Evolutionary conservation across 2,329 filamentous ascomycete genomes (phyloP), one percentile per base, ranked within the genome.

Genomic region (Chalaropsis ovoidea): DNA sequence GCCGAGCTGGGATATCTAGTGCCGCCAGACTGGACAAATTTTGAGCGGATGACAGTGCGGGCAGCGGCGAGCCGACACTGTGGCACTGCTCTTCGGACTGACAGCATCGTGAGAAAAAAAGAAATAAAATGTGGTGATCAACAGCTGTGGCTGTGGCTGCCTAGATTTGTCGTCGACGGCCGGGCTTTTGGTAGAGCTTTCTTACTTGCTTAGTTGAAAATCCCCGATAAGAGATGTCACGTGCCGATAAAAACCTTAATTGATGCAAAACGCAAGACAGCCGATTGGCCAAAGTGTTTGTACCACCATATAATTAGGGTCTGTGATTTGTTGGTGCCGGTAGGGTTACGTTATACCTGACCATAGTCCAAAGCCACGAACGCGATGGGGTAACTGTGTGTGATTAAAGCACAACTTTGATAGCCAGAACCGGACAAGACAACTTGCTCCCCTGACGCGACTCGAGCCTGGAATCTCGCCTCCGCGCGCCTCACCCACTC

Each of bases 401-500:
- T 13, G 43, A 63, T 35, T 35, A 17, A 56, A 45, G 31, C 43
- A 45, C 52, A 65, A 56, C 62, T 63, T 63, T 62, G 43, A 52
- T 52, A 39, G n/a, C 15, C 24, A n/a, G n/a, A 31, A 39, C 27
- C 15, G 24, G 27, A 22, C n/a, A 22, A 15, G 47, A 22, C 6
- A 7, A n/a, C 19, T 11, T 3, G 47, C 10, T 39, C 31, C 54
- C 54, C 31, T 8, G n/a, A 19, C 43, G n/a, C n/a, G 43, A n/a
- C 3, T 47, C 3, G 61, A n/a, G 49, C 41, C 56, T 49, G 31
- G 27, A 47, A 31, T 58, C 24, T 58, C 52, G 56, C 42, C 43
- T 3, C 31, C 19, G 17, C 41, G 45, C 47, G 27, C 67, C 27
- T 70, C 66, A 27, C 75, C 72, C 3, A 68, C 68, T 45, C 76